Evolutionary conservation across 495 filamentous ascomycete genomes (phyloP), one percentile per base, ranked within the genome.

Genomic region (Saxophila tyrrhenica): DNA sequence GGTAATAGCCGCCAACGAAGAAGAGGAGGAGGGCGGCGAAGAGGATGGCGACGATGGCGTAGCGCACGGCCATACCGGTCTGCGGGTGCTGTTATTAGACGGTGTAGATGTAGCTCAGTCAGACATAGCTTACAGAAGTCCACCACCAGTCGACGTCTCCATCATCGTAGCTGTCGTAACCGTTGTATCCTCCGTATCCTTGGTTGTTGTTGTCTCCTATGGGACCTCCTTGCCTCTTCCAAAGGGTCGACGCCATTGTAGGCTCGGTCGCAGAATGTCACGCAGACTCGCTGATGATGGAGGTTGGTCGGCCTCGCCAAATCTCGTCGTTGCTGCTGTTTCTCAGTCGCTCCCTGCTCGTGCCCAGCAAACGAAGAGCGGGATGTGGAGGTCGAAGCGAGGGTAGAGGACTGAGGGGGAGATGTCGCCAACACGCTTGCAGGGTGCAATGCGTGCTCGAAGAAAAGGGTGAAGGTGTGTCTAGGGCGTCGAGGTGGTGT

Each of bases 31-130:
- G 65, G 47, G 75, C 50, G 46, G 69, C 74, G 54, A 83, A 75
- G 46, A 71, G 55, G 49, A 50, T 48, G 16, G 49, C 58, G 63
- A 88, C 78, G 42, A 89, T 65, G 25, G 73, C 73, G 77, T 82
- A 90, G 67, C 86, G 86, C 59, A 86, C 67, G 51, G 80, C 79
- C 46, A 74, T 63, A 41, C 77, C 83, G 23, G 70, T 73, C 81
- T 84, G 54, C 19, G 39, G 1, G 10, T 25, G 20, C 22, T 7
- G 38, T 39, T 29, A 10, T 8, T 22, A 39, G 16, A 15, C 35
- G 29, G 3, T 5, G 7, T n/a, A 7, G 22, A 24, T 19, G 48
- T 2, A 21, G 3, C 2, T 15, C 2, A 10, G 22, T 22, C 20
- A 17, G n/a, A 17, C 1, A 32, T 10, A 16, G 15, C 57, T 17